Evolutionary conservation across 2,329 filamentous ascomycete genomes (phyloP), one percentile per base, ranked within the genome.

Genomic region (Nannizziopsis arthrosporioides): DNA sequence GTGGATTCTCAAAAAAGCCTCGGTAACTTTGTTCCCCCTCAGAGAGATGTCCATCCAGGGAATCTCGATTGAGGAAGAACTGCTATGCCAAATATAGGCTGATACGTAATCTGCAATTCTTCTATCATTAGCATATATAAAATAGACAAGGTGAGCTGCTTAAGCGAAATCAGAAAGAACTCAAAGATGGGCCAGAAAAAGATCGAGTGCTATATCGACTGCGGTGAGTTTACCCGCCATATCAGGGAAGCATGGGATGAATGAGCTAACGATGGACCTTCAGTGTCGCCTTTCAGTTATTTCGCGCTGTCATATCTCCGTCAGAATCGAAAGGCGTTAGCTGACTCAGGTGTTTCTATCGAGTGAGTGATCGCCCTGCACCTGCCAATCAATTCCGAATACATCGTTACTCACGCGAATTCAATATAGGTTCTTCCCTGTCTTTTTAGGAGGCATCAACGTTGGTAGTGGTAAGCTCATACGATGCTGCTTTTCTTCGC

Each of bases 391-490:
- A 31, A 41, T 27, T 27, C 22, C 22, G 22, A 27, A 27, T n/a
- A 37, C 5, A 37, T 37, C 15, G 35, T 17, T n/a, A n/a, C 35
- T 37, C 35, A 37, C 3, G 5, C 35, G 15, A 5, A 17, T 17
- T 30, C 10, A n/a, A 49, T 53, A 49, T 53, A 85, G 82, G 44
- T 76, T 84, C 56, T 73, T 83, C 54, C 85, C 85, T 11, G 73
- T 88, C 44, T 81, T 89, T 59, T 71, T 90, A 11, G 80, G 78
- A 19, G 82, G 74, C 40, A 77, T 85, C 59, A 84, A 81, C 59
- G 68, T 71, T 32, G 72, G 69, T 15, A 74, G 74, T 39, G 77
- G 77, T 80, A 64, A 49, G 62, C 52, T 37, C 14, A 17, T 15
- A 43, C 4, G 14, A 22, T 15, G 42, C 34, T 14, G 27, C 30